Conservation (phyloP, 2,329 filamentous ascomycete genomes). For the Fusarium fracticaudum region DNA sequence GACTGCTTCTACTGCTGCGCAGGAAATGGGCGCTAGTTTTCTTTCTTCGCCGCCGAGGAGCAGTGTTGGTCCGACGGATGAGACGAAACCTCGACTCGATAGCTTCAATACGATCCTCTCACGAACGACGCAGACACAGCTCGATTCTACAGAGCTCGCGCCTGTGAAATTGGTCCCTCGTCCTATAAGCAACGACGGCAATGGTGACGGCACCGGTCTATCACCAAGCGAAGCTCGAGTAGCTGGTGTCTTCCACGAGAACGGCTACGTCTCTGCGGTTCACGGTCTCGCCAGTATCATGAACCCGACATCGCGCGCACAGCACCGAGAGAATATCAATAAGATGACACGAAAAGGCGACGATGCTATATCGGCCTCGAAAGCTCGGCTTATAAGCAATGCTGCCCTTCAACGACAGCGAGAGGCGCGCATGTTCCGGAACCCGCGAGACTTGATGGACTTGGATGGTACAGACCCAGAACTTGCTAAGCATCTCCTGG, state of each 20-base stretch:
- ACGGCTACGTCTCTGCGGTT: slow-evolving; percentile 48
- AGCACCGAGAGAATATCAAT: slow-evolving; percentile 44
- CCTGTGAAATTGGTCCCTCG: slow-evolving; percentile 35
- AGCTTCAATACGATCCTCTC: slow-evolving; percentile 40
- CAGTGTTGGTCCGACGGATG: slow-evolving; percentile 41
- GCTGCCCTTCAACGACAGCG: slow-evolving; percentile 48
- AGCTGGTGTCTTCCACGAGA: slow-evolving; percentile 48
- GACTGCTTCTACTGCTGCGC: slow-evolving; percentile 36
- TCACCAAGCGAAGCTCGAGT: slow-evolving; percentile 49
- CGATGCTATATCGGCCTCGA: slow-evolving; percentile 43
- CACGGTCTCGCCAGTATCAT: slow-evolving; percentile 50
- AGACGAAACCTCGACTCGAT: slow-evolving; percentile 39
- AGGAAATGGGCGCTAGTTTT: slow-evolving; percentile 43
- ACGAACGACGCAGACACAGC: slow-evolving; percentile 18
- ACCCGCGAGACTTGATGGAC: slow-evolving; percentile 46
- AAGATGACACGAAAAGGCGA: slow-evolving; percentile 42
- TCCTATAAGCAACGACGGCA: slow-evolving; percentile 43
- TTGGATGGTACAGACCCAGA: slow-evolving; percentile 48
- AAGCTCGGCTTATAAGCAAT: slow-evolving; percentile 49
- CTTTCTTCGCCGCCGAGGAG: slow-evolving; percentile 43
- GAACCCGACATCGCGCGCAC: slow-evolving; percentile 44
- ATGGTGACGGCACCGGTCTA: slow-evolving; percentile 42
- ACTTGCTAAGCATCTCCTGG: slow-evolving; percentile 49
- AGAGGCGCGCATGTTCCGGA: slow-evolving; percentile 45
- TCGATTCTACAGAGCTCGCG: slow-evolving; percentile 22